A percentile compares a stretch with the other conserved stretches of the same genome.
Conservation (phyloP, 2,329 filamentous ascomycete species). For the Aspergillus sp. region DNA sequence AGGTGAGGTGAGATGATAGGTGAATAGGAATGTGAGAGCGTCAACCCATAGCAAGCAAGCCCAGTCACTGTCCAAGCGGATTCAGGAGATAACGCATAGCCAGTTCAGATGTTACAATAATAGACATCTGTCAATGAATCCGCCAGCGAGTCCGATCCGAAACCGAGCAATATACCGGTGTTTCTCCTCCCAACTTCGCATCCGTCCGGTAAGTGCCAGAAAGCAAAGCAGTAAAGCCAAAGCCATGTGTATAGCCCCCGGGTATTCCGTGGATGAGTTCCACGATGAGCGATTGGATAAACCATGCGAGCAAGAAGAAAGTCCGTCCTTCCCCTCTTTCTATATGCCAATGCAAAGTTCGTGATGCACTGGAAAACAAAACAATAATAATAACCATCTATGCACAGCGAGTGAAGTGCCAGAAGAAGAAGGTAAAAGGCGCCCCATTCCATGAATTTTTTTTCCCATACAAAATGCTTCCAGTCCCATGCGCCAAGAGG, state of each 20-base stretch:
- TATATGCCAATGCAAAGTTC: slow-evolving; percentile 38
- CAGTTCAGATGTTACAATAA: neutral
- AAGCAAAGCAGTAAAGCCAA: slow-evolving; percentile 5
- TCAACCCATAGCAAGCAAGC: slow-evolving; percentile 8
- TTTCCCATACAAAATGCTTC: slow-evolving; percentile 22
- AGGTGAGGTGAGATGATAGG: neutral
- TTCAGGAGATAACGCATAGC: neutral
- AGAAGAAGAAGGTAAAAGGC: slow-evolving; percentile 22
- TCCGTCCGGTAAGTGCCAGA: slow-evolving; percentile 6
- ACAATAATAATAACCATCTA: slow-evolving; percentile 26
- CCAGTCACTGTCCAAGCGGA: neutral
- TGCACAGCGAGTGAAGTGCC: slow-evolving; percentile 43
- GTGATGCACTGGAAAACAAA: slow-evolving; percentile 24
- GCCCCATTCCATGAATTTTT: slow-evolving; percentile 29
- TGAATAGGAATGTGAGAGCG: slow-evolving; percentile 2
- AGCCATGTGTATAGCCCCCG: neutral
- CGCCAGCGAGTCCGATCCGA: neutral
- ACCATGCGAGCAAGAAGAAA: slow-evolving; percentile 13
- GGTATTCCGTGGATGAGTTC: neutral
- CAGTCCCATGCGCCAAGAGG: slow-evolving; percentile 35
- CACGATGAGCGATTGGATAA: slow-evolving; percentile 11
- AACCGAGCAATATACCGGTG: neutral
- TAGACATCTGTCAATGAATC: neutral
- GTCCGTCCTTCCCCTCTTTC: slow-evolving; percentile 20
- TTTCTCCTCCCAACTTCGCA: neutral